Evolutionary conservation across 495 filamentous ascomycete genomes (phyloP).

Genomic region (Tuber indicum): DNA sequence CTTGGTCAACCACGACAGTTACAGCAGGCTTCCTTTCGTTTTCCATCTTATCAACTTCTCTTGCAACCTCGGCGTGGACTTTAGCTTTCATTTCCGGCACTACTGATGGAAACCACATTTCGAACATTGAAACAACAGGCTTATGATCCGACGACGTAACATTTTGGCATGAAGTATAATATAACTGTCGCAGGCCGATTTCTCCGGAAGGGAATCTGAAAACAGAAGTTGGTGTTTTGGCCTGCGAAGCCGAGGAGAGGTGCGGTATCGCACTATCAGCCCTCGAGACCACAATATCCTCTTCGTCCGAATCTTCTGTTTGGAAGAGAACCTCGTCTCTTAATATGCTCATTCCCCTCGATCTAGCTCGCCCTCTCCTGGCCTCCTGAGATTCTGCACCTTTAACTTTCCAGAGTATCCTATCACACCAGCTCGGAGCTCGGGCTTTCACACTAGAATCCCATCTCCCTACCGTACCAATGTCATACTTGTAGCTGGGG

Average conservation of each 20-base stretch:
- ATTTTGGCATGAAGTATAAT: slow-evolving; percentile 80
- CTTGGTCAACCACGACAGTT: slow-evolving; percentile 70
- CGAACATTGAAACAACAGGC: slow-evolving; percentile 73
- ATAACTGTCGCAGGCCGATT: slow-evolving; percentile 31
- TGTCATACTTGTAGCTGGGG: slow-evolving; percentile 93
- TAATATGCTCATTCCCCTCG: slow-evolving; percentile 70
- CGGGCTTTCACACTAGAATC: slow-evolving; percentile 91
- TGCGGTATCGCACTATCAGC: slow-evolving; percentile 28
- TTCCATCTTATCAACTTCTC: slow-evolving; percentile 81
- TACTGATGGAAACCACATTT: slow-evolving; percentile 73
- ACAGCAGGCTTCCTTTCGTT: slow-evolving; percentile 83
- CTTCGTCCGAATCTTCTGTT: slow-evolving; percentile 38
- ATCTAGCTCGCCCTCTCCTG: slow-evolving; percentile 62
- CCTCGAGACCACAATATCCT: slow-evolving; percentile 40
- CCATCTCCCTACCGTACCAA: slow-evolving; percentile 86
- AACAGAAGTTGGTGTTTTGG: slow-evolving; percentile 26
- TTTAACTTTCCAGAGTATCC: slow-evolving; percentile 76
- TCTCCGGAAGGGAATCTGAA: slow-evolving; percentile 33
- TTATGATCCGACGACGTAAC: slow-evolving; percentile 95
- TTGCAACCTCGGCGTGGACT: slow-evolving; percentile 77
- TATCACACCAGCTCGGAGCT: slow-evolving; percentile 94
- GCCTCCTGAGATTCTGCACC: slow-evolving; percentile 59
- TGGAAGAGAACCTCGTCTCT: slow-evolving; percentile 85
- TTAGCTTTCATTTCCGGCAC: slow-evolving; percentile 73
- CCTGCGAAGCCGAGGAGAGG: slow-evolving; percentile 12